phyloP scores from a whole-genome alignment of 129 eudicot species.

The Chrysanthemum seticuspe region DNA sequence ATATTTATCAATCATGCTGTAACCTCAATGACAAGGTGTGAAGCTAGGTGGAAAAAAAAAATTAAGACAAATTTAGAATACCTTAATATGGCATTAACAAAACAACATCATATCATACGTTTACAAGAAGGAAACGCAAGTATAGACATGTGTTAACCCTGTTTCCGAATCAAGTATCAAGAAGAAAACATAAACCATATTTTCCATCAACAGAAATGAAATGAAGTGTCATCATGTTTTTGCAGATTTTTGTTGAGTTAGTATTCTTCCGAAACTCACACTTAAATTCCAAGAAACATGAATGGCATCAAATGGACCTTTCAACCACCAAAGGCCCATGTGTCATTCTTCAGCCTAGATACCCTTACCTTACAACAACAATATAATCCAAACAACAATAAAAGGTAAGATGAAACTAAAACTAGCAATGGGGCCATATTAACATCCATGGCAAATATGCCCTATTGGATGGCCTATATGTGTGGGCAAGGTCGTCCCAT shows the following conservation, averaged over 20 bases:
- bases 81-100: neutral
- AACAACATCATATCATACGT: neutral
- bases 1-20: neutral
- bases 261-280: conserved; percentile 21
- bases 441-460: neutral
- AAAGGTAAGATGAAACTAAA: neutral
- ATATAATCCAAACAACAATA: conserved; percentile 27
- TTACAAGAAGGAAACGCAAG: neutral
- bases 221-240: conserved; percentile 7
- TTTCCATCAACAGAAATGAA: conserved; percentile 29
- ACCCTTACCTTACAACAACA: neutral
- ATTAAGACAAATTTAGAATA: neutral
- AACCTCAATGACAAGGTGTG: neutral
- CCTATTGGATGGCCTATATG: too few relatives aligned
- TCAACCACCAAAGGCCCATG: conserved; percentile 31
- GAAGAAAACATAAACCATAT: conserved; percentile 4
- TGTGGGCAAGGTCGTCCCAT: too few relatives aligned
- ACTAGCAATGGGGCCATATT: neutral
- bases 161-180: too few relatives aligned
- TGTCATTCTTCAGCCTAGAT: conserved; percentile 18
- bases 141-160: too few relatives aligned
- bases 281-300: conserved; percentile 24
- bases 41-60: neutral
- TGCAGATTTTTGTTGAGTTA: conserved; percentile 5
- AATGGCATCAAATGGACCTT: conserved; percentile 32